A percentile compares a stretch with the other conserved stretches of the same genome.
Evolutionary conservation across 345 rosid species (phyloP).

Genomic region (Zanthoxylum bungeanum): DNA sequence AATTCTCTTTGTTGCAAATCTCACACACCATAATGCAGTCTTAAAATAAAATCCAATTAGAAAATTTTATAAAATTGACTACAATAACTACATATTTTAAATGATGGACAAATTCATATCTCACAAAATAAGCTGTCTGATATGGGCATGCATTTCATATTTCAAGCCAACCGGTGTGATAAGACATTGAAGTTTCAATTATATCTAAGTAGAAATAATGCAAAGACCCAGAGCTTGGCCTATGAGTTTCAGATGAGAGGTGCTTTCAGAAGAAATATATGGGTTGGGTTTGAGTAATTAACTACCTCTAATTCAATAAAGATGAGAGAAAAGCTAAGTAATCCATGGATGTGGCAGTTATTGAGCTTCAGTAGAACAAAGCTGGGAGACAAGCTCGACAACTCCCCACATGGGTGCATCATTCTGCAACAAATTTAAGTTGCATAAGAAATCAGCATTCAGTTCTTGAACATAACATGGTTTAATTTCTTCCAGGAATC

Average conservation of each 20-base stretch:
- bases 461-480: not conserved
- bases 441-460: not conserved
- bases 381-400: slow-evolving; percentile 51
- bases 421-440: slow-evolving; percentile 38
- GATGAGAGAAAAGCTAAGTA: not conserved
- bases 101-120: no score
- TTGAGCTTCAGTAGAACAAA: slow-evolving; percentile 39
- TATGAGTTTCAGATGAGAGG: not conserved
- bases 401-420: slow-evolving; percentile 81
- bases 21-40: no score
- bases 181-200: no score
- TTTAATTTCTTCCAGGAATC: not conserved
- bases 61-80: no score
- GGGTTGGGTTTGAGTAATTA: not conserved
- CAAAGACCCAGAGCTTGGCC: not conserved
- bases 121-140: no score
- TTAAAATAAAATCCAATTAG: no score
- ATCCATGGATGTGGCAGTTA: slow-evolving; percentile 4
- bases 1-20: no score
- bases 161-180: no score
- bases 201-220: not conserved
- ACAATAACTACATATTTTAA: no score
- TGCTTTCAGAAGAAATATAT: not conserved
- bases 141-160: no score
- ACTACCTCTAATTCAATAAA: not conserved